phyloP scores from a whole-genome alignment of 331 rosid genomes.

The Ulmus americana region DNA sequence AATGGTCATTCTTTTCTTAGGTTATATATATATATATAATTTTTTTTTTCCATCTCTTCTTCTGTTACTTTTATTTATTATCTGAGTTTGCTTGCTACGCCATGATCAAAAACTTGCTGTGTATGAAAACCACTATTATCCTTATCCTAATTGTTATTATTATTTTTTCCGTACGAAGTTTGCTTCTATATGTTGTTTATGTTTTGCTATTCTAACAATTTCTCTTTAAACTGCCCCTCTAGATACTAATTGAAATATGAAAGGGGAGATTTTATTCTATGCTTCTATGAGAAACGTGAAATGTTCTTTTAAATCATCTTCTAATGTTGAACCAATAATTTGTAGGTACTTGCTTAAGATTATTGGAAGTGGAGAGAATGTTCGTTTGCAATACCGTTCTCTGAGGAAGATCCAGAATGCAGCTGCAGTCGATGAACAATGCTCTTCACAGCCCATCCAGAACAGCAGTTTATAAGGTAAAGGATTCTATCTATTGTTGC shows the following conservation, averaged over 20 bases:
- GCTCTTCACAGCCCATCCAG: conserved; percentile 50
- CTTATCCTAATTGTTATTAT: no score
- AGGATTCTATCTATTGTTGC: conserved; percentile 16
- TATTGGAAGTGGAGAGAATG: conserved; percentile 77
- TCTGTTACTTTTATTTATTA: no score
- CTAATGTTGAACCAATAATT: conserved; percentile 12
- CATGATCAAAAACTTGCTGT: no score
- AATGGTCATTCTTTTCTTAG: no score
- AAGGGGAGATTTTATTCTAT: not conserved
- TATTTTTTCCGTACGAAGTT: no score
- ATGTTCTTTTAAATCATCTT: not conserved
- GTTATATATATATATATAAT: no score
- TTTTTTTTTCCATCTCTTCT: no score
- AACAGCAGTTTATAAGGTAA: conserved; percentile 42
- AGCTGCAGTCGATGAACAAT: conserved; percentile 33
- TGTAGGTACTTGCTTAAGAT: conserved; percentile 89
- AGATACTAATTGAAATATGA: not conserved
- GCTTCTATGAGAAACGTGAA: not conserved
- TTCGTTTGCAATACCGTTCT: conserved; percentile 90
- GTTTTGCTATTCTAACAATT: not conserved
- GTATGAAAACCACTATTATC: no score
- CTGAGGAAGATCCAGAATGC: conserved; percentile 65
- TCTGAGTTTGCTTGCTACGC: no score
- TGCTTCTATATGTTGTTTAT: no score
- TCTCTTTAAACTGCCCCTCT: not conserved